A percentile compares a stretch with the other conserved stretches of the same genome.
Conservation (phyloP, 1,139 yeast species). For the Scheffersomyces insectosa region DNA sequence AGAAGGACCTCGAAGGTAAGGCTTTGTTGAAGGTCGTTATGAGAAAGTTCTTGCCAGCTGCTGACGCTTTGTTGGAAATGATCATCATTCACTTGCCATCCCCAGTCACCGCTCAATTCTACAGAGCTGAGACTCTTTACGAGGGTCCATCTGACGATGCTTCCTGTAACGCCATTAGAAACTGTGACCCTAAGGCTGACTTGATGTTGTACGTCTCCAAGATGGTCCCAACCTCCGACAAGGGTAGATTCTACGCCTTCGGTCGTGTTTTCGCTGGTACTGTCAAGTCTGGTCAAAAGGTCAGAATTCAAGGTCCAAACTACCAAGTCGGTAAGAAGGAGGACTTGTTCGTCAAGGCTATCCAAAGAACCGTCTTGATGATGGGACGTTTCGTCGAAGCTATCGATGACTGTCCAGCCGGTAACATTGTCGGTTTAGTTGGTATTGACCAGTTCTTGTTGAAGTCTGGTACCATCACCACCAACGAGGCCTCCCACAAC, state of each 20-base stretch:
- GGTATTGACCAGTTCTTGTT: conserved; percentile 99
- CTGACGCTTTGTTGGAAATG: conserved; percentile 99
- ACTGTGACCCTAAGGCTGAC: conserved; percentile 98
- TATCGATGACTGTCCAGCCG: conserved; percentile 99
- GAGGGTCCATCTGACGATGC: conserved; percentile 99
- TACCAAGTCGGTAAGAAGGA: conserved; percentile 98
- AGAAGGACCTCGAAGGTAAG: conserved; percentile 97
- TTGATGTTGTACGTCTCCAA: conserved; percentile 99
- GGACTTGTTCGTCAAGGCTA: conserved; percentile 93
- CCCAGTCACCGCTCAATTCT: conserved; percentile 97
- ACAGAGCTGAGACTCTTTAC: conserved; percentile 99
- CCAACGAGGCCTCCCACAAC: conserved; percentile 97
- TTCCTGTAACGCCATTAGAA: conserved; percentile 87
- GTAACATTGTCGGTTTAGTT: conserved; percentile 99
- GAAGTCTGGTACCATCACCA: conserved; percentile 99
- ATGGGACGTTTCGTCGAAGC: conserved; percentile 99
- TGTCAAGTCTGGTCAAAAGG: conserved; percentile 98
- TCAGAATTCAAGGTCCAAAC: conserved; percentile 99
- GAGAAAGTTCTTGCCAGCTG: conserved; percentile 99
- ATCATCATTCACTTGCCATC: conserved; percentile 98
- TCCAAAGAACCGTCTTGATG: conserved; percentile 99
- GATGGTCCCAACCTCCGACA: conserved; percentile 99
- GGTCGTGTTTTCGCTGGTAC: conserved; percentile 99
- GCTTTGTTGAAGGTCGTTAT: conserved; percentile 97
- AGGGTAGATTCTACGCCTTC: conserved; percentile 99